Evolutionary conservation across 2,329 filamentous ascomycete species (phyloP).

Genomic region (Pseudocercospora cruenta): DNA sequence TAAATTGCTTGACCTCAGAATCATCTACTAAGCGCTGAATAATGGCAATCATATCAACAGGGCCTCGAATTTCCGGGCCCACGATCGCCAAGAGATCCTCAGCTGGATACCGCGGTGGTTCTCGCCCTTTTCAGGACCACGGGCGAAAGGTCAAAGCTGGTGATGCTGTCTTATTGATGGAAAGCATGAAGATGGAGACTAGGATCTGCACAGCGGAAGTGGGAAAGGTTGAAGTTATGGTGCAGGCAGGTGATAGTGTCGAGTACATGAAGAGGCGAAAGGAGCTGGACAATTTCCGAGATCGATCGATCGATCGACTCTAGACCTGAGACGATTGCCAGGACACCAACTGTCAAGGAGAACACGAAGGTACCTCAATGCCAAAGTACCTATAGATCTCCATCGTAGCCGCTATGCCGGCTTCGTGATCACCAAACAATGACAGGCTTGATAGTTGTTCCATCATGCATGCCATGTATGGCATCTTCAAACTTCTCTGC

Average conservation of each 20-base stretch:
- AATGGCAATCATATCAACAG: constrained; percentile 6
- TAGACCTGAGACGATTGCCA: too few species aligned
- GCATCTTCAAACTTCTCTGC: neutral
- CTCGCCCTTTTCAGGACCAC: constrained; percentile 80
- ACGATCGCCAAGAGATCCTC: constrained; percentile 6
- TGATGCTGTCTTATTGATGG: constrained; percentile 72
- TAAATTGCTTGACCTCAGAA: neutral
- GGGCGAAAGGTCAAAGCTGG: constrained; percentile 77
- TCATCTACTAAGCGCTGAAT: constrained; percentile 1
- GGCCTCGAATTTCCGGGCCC: constrained; percentile 6
- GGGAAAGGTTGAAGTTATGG: constrained; percentile 35
- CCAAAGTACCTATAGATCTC: too few species aligned
- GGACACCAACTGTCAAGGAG: too few species aligned
- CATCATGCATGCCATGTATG: neutral
- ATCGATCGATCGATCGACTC: too few species aligned
- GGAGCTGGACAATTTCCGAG: too few species aligned
- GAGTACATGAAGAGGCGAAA: neutral
- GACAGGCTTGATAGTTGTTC: neutral
- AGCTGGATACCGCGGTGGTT: constrained; percentile 56
- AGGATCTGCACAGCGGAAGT: constrained; percentile 50
- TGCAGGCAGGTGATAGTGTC: constrained; percentile 1
- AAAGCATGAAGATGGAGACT: constrained; percentile 55
- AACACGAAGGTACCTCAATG: too few species aligned
- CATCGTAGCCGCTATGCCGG: too few species aligned
- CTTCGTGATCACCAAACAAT: neutral